Evolutionary conservation across 2,329 filamentous ascomycete species (phyloP).

Genomic region (Fusarium compactum): DNA sequence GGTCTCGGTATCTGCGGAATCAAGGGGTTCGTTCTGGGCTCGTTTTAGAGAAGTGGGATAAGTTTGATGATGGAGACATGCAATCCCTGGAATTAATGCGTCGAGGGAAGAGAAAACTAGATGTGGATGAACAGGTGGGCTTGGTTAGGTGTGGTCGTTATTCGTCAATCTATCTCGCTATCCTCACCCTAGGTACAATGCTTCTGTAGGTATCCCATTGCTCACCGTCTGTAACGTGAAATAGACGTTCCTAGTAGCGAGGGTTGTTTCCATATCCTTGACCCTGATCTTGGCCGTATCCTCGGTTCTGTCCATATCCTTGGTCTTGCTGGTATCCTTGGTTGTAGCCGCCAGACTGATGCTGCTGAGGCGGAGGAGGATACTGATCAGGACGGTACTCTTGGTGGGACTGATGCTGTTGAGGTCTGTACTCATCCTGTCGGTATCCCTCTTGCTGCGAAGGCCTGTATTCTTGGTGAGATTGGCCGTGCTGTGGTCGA

Average conservation of each 20-base stretch:
- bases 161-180: conserved; percentile 13
- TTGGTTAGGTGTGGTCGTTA: conserved; percentile 1
- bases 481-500: conserved; percentile 9
- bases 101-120: neutral
- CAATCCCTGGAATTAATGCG: neutral
- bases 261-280: conserved; percentile 14
- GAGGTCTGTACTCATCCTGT: conserved; percentile 27
- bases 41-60: neutral
- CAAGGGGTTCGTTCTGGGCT: conserved; percentile 1
- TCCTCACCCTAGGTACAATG: neutral
- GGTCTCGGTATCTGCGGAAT: neutral
- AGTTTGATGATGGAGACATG: neutral
- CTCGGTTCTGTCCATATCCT: conserved; percentile 15
- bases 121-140: neutral
- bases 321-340: conserved; percentile 23
- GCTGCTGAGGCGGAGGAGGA: conserved; percentile 21
- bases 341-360: conserved; percentile 40
- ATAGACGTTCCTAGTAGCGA: conserved; percentile 3
- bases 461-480: conserved; percentile 21
- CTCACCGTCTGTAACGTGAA: neutral
- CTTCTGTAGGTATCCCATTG: neutral
- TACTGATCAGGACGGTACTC: conserved; percentile 44
- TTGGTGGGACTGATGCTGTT: conserved; percentile 29
- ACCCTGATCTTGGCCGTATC: conserved; percentile 22
- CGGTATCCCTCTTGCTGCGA: conserved; percentile 19